These are phyloP conservation scores for Cyclotella choctawhatcheeana DNA, from an alignment of 108 stramenopile species.

Conservation along the genomic window DNA sequence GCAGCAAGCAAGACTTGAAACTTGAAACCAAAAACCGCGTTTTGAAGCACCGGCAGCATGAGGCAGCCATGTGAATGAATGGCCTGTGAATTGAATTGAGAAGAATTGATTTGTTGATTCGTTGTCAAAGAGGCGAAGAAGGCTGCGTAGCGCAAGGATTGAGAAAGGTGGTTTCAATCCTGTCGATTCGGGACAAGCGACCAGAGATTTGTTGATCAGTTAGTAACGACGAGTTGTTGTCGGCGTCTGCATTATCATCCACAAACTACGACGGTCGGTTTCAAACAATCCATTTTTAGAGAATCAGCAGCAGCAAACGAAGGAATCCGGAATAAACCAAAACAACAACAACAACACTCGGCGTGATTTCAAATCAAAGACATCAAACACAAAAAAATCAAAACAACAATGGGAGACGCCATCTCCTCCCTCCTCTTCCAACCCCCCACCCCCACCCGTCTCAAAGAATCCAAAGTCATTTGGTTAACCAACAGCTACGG, in stretches of 20 bases:
- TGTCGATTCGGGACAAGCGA: too few relatives aligned
- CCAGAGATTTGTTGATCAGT: too few relatives aligned
- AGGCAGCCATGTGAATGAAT: not conserved
- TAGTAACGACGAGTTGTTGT: too few relatives aligned
- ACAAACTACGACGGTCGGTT: not conserved
- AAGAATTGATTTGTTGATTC: too few relatives aligned
- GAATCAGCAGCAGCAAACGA: not conserved
- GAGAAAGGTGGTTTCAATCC: not conserved
- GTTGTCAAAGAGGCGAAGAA: not conserved
- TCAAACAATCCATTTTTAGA: not conserved
- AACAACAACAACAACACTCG: not conserved
- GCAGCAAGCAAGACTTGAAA: too few relatives aligned
- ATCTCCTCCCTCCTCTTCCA: constrained; percentile 88
- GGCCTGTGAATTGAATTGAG: constrained; percentile 1
- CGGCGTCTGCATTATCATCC: not conserved
- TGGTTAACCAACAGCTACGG: constrained; percentile 85
- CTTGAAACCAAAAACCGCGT: too few relatives aligned
- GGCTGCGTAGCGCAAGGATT: not conserved
- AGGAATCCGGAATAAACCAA: not conserved
- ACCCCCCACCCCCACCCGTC: constrained; percentile 86
- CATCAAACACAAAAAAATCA: not conserved
- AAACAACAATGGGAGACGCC: constrained; percentile 80
- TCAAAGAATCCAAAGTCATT: constrained; percentile 91
- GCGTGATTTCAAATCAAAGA: not conserved
- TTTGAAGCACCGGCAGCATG: not conserved